Evolutionary conservation across 305 asterid genomes (phyloP).

Genomic region (Striga hermonthica): DNA sequence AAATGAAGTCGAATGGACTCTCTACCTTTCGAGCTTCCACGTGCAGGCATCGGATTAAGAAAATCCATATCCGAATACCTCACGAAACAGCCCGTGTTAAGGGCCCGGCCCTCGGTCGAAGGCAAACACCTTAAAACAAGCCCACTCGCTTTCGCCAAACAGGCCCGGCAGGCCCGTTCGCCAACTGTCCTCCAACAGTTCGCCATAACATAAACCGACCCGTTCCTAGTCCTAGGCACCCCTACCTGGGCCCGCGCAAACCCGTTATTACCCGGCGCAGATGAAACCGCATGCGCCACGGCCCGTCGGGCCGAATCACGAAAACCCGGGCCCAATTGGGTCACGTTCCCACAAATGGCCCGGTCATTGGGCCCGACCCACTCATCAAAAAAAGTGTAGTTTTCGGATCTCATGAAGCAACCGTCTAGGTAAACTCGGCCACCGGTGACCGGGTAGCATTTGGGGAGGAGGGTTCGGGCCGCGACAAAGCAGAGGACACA

Average conservation of each 20-base stretch:
- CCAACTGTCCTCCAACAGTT: conserved; percentile 53
- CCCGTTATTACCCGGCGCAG: conserved; percentile 49
- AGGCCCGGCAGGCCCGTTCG: conserved; percentile 41
- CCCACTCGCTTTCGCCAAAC: conserved; percentile 48
- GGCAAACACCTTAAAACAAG: conserved; percentile 53
- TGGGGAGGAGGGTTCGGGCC: conserved; percentile 50
- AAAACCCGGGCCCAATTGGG: conserved; percentile 41
- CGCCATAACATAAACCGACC: conserved; percentile 48
- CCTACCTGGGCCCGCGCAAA: conserved; percentile 42
- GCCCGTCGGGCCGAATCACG: conserved; percentile 45
- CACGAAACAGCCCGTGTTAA: conserved; percentile 56
- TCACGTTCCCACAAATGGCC: conserved; percentile 47
- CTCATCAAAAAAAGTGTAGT: conserved; percentile 47
- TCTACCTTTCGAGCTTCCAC: conserved; percentile 44
- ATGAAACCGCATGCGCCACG: conserved; percentile 41
- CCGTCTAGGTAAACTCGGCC: conserved; percentile 59
- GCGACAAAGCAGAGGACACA: conserved; percentile 53
- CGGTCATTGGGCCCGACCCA: conserved; percentile 39
- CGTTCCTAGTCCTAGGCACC: conserved; percentile 29
- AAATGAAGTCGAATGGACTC: no score
- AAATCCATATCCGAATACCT: conserved; percentile 53
- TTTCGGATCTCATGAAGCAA: conserved; percentile 56
- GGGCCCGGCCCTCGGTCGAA: conserved; percentile 51
- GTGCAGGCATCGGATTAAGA: conserved; percentile 47
- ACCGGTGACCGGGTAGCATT: conserved; percentile 47